phyloP scores from a whole-genome alignment of 2,329 filamentous ascomycete species.

The Orbilia blumenaviensis region DNA sequence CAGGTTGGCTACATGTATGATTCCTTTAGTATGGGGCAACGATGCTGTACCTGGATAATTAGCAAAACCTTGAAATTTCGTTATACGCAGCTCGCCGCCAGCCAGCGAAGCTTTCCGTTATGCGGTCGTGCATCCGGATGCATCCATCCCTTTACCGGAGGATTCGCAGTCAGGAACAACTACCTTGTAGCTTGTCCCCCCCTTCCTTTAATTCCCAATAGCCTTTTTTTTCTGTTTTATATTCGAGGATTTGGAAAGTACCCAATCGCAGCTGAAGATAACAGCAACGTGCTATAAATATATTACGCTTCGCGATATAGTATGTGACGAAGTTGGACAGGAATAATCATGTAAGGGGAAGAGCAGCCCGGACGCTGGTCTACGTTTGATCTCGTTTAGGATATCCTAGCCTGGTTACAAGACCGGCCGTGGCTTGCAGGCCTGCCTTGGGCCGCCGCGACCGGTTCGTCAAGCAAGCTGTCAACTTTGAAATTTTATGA shows the following conservation, averaged over 20 bases:
- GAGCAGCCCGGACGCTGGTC: too few relatives aligned
- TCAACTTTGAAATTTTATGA: not conserved
- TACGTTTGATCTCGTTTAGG: slow-evolving; percentile 10
- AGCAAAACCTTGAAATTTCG: not conserved
- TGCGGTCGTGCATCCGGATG: not conserved
- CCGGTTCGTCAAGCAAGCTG: not conserved
- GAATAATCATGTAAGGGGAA: not conserved
- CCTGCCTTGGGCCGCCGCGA: not conserved
- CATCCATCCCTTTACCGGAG: not conserved
- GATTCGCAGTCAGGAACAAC: slow-evolving; percentile 1
- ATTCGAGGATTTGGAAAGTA: not conserved
- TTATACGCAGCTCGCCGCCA: not conserved
- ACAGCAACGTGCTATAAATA: slow-evolving; percentile 11
- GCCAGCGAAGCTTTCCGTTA: slow-evolving; percentile 15
- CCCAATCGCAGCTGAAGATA: not conserved
- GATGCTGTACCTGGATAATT: slow-evolving; percentile 10
- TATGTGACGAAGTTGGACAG: not conserved
- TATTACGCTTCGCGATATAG: not conserved
- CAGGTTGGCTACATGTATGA: slow-evolving; percentile 4
- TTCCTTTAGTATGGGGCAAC: not conserved
- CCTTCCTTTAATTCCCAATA: too few relatives aligned
- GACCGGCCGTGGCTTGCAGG: slow-evolving; percentile 1
- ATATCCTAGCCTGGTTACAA: not conserved
- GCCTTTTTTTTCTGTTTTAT: not conserved
- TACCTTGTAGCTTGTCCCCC: not conserved